These are phyloP conservation scores for Mycosphaerella sp. DNA, from an alignment of 2,329 filamentous ascomycete species.

Conservation along the genomic window DNA sequence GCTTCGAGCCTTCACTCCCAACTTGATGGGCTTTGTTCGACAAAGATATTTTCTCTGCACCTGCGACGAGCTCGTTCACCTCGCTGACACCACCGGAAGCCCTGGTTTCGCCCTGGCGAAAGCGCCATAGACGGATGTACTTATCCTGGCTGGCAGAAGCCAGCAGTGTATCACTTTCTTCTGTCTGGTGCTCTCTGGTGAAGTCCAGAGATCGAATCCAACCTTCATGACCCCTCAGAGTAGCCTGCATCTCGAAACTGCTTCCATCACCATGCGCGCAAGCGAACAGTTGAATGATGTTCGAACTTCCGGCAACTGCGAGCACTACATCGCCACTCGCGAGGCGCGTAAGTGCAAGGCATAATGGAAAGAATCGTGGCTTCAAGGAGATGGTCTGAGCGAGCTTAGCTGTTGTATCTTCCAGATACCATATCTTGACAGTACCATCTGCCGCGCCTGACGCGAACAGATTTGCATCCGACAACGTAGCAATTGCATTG, in stretches of 20 bases:
- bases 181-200: constrained; percentile 51
- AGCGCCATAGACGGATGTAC: constrained; percentile 88
- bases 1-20: constrained; percentile 54
- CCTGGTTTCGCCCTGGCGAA: constrained; percentile 51
- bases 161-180: constrained; percentile 64
- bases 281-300: constrained; percentile 73
- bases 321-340: constrained; percentile 48
- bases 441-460: constrained; percentile 59
- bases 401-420: constrained; percentile 40
- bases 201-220: constrained; percentile 89
- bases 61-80: constrained; percentile 5
- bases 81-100: constrained; percentile 1
- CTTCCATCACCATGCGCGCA: constrained; percentile 40
- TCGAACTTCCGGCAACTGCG: constrained; percentile 78
- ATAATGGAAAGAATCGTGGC: constrained; percentile 76
- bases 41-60: constrained; percentile 48
- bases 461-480: constrained; percentile 45
- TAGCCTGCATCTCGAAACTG: constrained; percentile 67
- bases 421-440: constrained; percentile 62
- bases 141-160: constrained; percentile 97
- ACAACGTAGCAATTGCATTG: constrained; percentile 53
- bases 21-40: constrained; percentile 87
- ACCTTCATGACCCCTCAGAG: constrained; percentile 81
- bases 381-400: constrained; percentile 65
- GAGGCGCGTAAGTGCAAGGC: constrained; percentile 62